These are phyloP conservation scores for Phyllosticta citrichinensis DNA, from an alignment of 2,329 filamentous ascomycete genomes.

Conservation along the genomic window DNA sequence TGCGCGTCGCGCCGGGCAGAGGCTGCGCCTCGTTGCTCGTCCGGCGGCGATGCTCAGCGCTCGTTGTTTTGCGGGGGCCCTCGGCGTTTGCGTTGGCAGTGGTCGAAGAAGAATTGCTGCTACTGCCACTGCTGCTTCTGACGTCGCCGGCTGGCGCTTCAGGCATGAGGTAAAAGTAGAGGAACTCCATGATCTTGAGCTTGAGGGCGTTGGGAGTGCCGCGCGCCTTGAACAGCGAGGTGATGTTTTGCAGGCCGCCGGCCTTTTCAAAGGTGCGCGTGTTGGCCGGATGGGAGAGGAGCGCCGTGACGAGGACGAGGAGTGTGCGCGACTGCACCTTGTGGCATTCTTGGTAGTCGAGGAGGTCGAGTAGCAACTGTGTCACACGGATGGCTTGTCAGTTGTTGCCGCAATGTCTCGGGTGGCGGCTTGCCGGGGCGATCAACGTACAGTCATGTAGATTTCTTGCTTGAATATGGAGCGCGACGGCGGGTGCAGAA, in stretches of 20 bases:
- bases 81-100: constrained; percentile 10
- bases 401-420: neutral
- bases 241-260: constrained; percentile 84
- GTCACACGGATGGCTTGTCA: neutral
- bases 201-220: constrained; percentile 82
- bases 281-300: constrained; percentile 78
- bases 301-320: constrained; percentile 77
- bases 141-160: constrained; percentile 49
- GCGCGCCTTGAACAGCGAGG: constrained; percentile 83
- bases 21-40: constrained; percentile 13
- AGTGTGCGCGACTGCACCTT: constrained; percentile 85
- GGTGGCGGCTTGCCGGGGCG: neutral
- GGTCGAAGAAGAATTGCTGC: constrained; percentile 26
- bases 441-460: constrained; percentile 71
- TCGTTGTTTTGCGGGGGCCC: constrained; percentile 23
- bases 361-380: constrained; percentile 79
- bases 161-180: constrained; percentile 98
- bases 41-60: constrained; percentile 19
- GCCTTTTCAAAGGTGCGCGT: constrained; percentile 86
- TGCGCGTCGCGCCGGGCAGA: constrained; percentile 38
- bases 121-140: constrained; percentile 25
- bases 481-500: constrained; percentile 85
- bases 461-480: constrained; percentile 78
- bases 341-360: constrained; percentile 81
- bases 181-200: constrained; percentile 89